Percentiles rank a stretch among this genome's conserved stretches.
phyloP scores from a whole-genome alignment of 1,139 yeast species.

The Candida tropicalis region DNA sequence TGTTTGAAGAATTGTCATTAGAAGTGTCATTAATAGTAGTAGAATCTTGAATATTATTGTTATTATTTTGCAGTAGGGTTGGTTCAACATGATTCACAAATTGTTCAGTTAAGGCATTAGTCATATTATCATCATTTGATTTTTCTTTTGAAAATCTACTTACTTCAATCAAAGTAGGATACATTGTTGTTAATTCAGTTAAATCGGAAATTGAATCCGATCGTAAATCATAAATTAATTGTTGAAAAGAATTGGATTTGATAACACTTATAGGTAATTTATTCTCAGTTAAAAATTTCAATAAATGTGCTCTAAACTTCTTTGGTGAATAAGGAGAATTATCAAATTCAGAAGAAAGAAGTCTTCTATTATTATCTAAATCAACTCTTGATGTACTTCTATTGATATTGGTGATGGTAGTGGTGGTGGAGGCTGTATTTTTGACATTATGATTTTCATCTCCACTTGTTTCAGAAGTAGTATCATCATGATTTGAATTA shows the following conservation, averaged over 20 bases:
- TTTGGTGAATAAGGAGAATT: constrained; percentile 45
- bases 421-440: not conserved
- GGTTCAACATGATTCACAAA: constrained; percentile 2
- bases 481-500: not conserved
- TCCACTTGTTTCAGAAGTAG: not conserved
- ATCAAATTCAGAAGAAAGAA: constrained; percentile 40
- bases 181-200: constrained; percentile 48
- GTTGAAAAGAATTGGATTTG: constrained; percentile 55
- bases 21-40: not conserved
- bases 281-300: constrained; percentile 54
- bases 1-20: not conserved
- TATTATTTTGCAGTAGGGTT: not conserved
- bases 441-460: not conserved
- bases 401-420: not conserved
- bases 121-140: not conserved
- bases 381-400: constrained; percentile 1
- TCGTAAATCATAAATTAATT: constrained; percentile 51
- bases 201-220: constrained; percentile 52
- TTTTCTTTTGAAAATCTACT: constrained; percentile 22
- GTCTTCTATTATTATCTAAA: constrained; percentile 19
- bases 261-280: constrained; percentile 51
- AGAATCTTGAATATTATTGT: not conserved
- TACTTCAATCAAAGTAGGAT: constrained; percentile 50
- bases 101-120: constrained; percentile 2
- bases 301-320: constrained; percentile 54